Percentiles rank a stretch among this genome's conserved stretches.
These are phyloP conservation scores for Naganishia albida DNA, from an alignment of 1,284 basidiomycete species.

Conservation along the genomic window DNA sequence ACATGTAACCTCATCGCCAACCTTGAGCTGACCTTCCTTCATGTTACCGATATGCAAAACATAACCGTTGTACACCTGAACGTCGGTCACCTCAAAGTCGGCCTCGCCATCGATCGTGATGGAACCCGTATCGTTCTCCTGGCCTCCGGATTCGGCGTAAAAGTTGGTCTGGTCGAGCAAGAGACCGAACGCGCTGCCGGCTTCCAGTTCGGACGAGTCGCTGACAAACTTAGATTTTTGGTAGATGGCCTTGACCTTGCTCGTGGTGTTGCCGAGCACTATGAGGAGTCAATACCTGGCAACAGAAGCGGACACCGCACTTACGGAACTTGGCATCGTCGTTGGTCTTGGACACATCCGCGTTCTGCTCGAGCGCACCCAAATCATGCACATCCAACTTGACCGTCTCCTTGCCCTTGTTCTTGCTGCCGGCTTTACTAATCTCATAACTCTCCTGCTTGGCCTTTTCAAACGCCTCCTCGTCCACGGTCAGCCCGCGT, in stretches of 20 bases:
- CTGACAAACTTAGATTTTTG: slow-evolving; percentile 73
- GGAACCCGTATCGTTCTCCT: slow-evolving; percentile 94
- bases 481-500: slow-evolving; percentile 78
- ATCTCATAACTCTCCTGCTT: slow-evolving; percentile 86
- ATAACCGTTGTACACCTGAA: slow-evolving; percentile 83
- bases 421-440: slow-evolving; percentile 74
- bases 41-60: slow-evolving; percentile 86
- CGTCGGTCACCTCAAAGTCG: slow-evolving; percentile 91
- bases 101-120: slow-evolving; percentile 88
- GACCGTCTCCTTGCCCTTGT: slow-evolving; percentile 68
- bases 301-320: slow-evolving; percentile 41
- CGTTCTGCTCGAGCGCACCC: slow-evolving; percentile 78
- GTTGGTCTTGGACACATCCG: slow-evolving; percentile 84
- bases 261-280: slow-evolving; percentile 74
- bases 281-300: slow-evolving; percentile 23
- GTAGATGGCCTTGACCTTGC: slow-evolving; percentile 83
- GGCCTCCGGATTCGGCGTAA: slow-evolving; percentile 96
- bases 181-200: slow-evolving; percentile 72
- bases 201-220: slow-evolving; percentile 67
- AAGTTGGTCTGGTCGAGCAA: slow-evolving; percentile 94
- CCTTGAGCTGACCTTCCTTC: slow-evolving; percentile 70
- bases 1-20: slow-evolving; percentile 70
- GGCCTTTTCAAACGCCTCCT: slow-evolving; percentile 86
- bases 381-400: slow-evolving; percentile 97
- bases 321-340: slow-evolving; percentile 87